Evolutionary conservation across 768 basidiomycete genomes (phyloP).

Genomic region (Macrolepiota fuliginosa): DNA sequence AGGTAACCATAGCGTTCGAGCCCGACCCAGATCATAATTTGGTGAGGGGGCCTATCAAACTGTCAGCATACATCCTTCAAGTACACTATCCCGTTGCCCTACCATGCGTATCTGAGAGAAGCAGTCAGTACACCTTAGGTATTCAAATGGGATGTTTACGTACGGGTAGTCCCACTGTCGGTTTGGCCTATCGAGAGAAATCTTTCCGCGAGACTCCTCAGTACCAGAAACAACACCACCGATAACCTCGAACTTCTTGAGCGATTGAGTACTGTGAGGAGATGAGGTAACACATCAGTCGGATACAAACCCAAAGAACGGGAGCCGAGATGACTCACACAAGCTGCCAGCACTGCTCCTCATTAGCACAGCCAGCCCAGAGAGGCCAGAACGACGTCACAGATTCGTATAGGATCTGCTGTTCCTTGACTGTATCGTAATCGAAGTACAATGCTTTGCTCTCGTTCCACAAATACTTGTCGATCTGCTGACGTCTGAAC

Average conservation of each 20-base stretch:
- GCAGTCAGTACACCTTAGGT: slow-evolving; percentile 16
- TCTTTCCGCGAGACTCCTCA: slow-evolving; percentile 93
- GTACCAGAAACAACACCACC: slow-evolving; percentile 96
- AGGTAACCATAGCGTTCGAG: slow-evolving; percentile 94
- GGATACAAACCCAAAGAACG: not conserved
- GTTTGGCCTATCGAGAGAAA: slow-evolving; percentile 94
- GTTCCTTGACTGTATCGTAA: slow-evolving; percentile 89
- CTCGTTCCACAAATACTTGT: slow-evolving; percentile 97
- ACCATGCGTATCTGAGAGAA: slow-evolving; percentile 64
- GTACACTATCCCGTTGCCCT: not conserved
- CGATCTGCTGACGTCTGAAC: slow-evolving; percentile 80
- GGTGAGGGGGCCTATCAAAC: slow-evolving; percentile 82
- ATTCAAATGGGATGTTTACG: slow-evolving; percentile 29
- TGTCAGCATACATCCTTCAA: slow-evolving; percentile 4
- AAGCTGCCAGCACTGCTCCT: slow-evolving; percentile 91
- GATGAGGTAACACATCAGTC: not conserved
- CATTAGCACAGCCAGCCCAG: slow-evolving; percentile 97
- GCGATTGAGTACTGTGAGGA: slow-evolving; percentile 63
- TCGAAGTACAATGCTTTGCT: slow-evolving; percentile 93
- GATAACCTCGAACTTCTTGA: slow-evolving; percentile 95
- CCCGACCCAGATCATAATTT: slow-evolving; percentile 98
- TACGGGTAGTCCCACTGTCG: slow-evolving; percentile 99
- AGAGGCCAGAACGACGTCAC: slow-evolving; percentile 97
- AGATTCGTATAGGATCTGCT: slow-evolving; percentile 92
- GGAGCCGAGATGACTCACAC: slow-evolving; percentile 60